Evolutionary conservation across 345 rosid species (phyloP), one percentile per base, ranked within the genome.

Genomic region (Melaleuca quinquenervia): DNA sequence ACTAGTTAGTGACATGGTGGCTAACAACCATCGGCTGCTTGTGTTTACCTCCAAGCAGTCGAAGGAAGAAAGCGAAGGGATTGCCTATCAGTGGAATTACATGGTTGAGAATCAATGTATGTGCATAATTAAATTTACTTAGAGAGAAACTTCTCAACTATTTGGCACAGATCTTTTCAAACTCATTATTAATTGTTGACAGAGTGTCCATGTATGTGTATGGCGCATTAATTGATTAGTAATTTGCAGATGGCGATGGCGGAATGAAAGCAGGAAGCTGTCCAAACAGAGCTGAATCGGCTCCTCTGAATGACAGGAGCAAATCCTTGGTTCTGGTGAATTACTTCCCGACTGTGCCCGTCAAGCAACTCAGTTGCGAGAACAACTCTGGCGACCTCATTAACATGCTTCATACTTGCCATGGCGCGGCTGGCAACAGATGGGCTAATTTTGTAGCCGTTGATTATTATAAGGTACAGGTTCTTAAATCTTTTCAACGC

Each of bases 61-160:
- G 27, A 94, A 94, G 87, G 95, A 94, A 88, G 62, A 85, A 50
- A 82, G 87, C 27, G 97, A 94, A 89, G 95, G 94, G 56, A 93
- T 93, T 18, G 96, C 97, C 36, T 94, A 93, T 85, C 97, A 94
- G 82, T 94, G 97, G 97, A 92, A 89, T 62, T 94, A 91, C 93
- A 94, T 93, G 97, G 96, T 93, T 50, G 97, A 93, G 91, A 94
- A 94, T 85, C 96, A 93, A 41, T 94, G 97, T 93, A 91, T 52
- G 24, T 52, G 50, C 52, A 44, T 54, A 53, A 48, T 36, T 24
- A 36, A 70, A 24, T 70, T 70, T 70, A 70, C 26, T 36, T 70
- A 9, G 45, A 70, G 78, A 32, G 26, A 70, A 70, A 8, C 78
- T 70, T 70, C 78, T 36, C 2, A 48, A 24, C 48, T 32, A 70